phyloP scores from a whole-genome alignment of 352 stramenopile genomes.

The Phytophthora quininea region DNA sequence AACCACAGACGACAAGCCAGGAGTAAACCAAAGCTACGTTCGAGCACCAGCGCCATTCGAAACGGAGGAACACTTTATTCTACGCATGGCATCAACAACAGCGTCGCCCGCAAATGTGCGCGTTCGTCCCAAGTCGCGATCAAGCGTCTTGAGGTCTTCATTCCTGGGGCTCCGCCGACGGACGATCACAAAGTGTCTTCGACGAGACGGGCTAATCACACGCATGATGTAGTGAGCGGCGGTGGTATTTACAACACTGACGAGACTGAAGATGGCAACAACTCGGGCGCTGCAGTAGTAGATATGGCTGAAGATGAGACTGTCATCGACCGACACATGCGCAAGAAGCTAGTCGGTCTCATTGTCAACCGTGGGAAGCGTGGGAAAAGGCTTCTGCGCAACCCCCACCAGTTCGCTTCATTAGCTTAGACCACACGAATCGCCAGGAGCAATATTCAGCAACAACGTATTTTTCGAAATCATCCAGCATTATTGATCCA shows the following conservation, averaged over 20 bases:
- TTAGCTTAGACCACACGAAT: conserved; percentile 20
- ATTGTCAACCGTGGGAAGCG: conserved; percentile 80
- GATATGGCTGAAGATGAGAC: conserved; percentile 63
- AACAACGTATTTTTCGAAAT: conserved; percentile 21
- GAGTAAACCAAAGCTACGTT: conserved; percentile 42
- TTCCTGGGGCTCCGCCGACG: conserved; percentile 23
- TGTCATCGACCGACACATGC: conserved; percentile 78
- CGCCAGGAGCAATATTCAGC: conserved; percentile 26
- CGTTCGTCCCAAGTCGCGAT: conserved; percentile 73
- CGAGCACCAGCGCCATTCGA: conserved; percentile 68
- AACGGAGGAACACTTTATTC: conserved; percentile 85
- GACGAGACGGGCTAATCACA: conserved; percentile 20
- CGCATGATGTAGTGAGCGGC: conserved; percentile 22
- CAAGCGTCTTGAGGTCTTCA: conserved; percentile 32
- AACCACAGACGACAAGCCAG: conserved; percentile 31
- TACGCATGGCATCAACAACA: conserved; percentile 79
- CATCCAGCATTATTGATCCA: not conserved
- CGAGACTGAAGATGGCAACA: conserved; percentile 31
- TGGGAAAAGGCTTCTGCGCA: conserved; percentile 54
- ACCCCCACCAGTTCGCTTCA: conserved; percentile 26
- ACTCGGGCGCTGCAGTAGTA: conserved; percentile 25
- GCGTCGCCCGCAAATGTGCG: conserved; percentile 71
- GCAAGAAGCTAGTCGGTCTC: conserved; percentile 85
- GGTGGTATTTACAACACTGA: conserved; percentile 35
- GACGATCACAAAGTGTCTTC: conserved; percentile 29